phyloP scores from a whole-genome alignment of 2,329 filamentous ascomycete species.

The Cladosporium oxysporum region DNA sequence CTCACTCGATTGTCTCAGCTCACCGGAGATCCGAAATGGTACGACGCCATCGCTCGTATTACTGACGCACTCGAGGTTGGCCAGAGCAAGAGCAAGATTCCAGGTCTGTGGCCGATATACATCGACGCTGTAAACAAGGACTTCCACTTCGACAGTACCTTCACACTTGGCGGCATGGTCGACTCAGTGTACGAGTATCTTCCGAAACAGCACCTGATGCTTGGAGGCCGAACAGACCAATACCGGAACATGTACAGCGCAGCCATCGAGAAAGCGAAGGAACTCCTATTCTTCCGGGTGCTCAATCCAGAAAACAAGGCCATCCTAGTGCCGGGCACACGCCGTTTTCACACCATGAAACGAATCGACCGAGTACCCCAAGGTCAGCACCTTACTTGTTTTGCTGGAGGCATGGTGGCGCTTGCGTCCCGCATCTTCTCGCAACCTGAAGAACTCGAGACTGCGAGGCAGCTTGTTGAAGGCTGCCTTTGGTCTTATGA shows the following conservation, averaged over 20 bases:
- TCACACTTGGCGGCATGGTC: conserved; percentile 37
- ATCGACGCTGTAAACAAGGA: conserved; percentile 48
- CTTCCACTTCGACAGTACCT: conserved; percentile 34
- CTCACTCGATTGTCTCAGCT: conserved; percentile 66
- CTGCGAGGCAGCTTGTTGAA: conserved; percentile 60
- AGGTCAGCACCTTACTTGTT: conserved; percentile 68
- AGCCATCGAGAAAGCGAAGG: conserved; percentile 50
- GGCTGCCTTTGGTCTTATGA: conserved; percentile 66
- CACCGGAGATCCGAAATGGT: conserved; percentile 61
- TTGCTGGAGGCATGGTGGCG: conserved; percentile 69
- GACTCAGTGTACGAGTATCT: conserved; percentile 40
- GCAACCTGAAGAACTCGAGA: conserved; percentile 55
- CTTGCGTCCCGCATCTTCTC: conserved; percentile 65
- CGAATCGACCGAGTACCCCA: conserved; percentile 38
- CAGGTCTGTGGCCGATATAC: conserved; percentile 63
- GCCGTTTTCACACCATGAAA: conserved; percentile 25
- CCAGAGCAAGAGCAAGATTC: conserved; percentile 58
- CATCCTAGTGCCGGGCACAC: conserved; percentile 39
- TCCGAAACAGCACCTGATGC: conserved; percentile 33
- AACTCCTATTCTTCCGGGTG: conserved; percentile 46
- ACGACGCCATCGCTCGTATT: conserved; percentile 62
- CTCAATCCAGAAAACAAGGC: conserved; percentile 45
- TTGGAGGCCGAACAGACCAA: conserved; percentile 34
- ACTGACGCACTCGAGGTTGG: conserved; percentile 55
- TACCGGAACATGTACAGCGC: conserved; percentile 49